Conservation (phyloP, 2,329 filamentous ascomycete genomes). For the Thielaviopsis ethacetica region DNA sequence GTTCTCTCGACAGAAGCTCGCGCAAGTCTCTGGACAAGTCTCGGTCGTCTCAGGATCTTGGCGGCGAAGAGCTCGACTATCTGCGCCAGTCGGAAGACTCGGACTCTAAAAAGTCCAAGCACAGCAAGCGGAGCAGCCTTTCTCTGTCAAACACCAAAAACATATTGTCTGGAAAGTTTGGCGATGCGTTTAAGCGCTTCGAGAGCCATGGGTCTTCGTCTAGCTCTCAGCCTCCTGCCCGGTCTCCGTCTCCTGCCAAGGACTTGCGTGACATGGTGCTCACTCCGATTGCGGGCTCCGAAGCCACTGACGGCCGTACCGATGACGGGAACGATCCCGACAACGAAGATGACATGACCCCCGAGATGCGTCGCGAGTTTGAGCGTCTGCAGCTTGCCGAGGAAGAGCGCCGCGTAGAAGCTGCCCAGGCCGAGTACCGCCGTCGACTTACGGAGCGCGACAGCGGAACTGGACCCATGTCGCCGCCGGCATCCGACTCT, state of each 20-base stretch:
- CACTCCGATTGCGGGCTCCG: slow-evolving; percentile 61
- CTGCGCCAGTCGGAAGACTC: slow-evolving; percentile 58
- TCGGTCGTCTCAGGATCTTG: slow-evolving; percentile 3
- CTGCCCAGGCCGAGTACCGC: slow-evolving; percentile 76
- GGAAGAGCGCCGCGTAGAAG: slow-evolving; percentile 80
- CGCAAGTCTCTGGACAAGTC: slow-evolving; percentile 10
- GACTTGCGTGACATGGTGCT: slow-evolving; percentile 33
- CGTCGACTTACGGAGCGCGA: slow-evolving; percentile 48
- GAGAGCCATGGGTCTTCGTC: slow-evolving; percentile 33
- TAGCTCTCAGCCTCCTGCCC: slow-evolving; percentile 18
- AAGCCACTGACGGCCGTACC: slow-evolving; percentile 41
- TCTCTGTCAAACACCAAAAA: slow-evolving; percentile 61
- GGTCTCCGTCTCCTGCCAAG: slow-evolving; percentile 33
- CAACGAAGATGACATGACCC: slow-evolving; percentile 52
- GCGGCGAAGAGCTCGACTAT: slow-evolving; percentile 44
- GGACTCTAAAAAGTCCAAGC: slow-evolving; percentile 40
- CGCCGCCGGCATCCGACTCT: slow-evolving; percentile 19
- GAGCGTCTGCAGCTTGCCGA: slow-evolving; percentile 67
- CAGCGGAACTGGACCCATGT: slow-evolving; percentile 21
- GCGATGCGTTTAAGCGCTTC: slow-evolving; percentile 85
- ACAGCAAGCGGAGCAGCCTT: slow-evolving; percentile 58
- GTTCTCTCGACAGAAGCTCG: slow-evolving; percentile 9
- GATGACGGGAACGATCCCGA: slow-evolving; percentile 48
- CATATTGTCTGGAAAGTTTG: slow-evolving; percentile 74
- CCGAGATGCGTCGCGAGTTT: slow-evolving; percentile 78